Base-by-base conservation (phyloP, 352 stramenopile genomes). In the Elongisporangium anandrum region DNA sequence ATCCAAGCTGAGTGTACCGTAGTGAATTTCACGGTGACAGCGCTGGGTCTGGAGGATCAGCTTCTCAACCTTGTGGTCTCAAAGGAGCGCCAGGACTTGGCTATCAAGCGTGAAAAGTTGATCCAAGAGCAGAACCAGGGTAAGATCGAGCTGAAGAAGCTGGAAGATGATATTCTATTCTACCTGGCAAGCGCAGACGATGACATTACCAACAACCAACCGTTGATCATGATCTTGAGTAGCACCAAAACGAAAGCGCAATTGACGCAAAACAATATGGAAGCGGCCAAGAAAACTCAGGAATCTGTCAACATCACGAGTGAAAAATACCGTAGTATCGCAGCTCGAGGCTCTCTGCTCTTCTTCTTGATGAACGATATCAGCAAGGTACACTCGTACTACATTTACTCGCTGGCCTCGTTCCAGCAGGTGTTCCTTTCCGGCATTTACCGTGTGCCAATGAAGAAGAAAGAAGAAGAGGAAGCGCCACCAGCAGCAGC, bases 311-410 rank as follows among this genome's bases (percentile, higher is more conserved):
- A 96, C 47, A 71, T 97, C 52, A 98, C 94, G 39, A 97, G 87
- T 65, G 92, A 98, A 69, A 98, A 98, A 67, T 98, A 98, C 64
- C 86, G 95, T 9, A 90, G 87, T 38, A 97, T 98, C 55, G 95
- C 95, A 7, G 95, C 94, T 8, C 81, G 95, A 50, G 92, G 90
- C 10, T 96, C 92, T 6, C 65, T 98, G 59, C 75, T 98, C 3
- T 98, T 98, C 79, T 98, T 98, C 84, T 68, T 98, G 26, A 98
- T 98, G 93, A 98, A 97, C 70, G 90, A 98, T 57, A 94, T 98
- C 61, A 92, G 88, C 67, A 98, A 98, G 73, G 92, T 98, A 19
- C 94, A 98, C 60, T 97, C 90, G 52, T 98, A 98, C 77, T 98
- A 98, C 70, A 98, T 98, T 62, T 98, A 98, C 68, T 98, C 90